Conservation (phyloP, 768 basidiomycete genomes). For the Termitomyces titanicus region DNA sequence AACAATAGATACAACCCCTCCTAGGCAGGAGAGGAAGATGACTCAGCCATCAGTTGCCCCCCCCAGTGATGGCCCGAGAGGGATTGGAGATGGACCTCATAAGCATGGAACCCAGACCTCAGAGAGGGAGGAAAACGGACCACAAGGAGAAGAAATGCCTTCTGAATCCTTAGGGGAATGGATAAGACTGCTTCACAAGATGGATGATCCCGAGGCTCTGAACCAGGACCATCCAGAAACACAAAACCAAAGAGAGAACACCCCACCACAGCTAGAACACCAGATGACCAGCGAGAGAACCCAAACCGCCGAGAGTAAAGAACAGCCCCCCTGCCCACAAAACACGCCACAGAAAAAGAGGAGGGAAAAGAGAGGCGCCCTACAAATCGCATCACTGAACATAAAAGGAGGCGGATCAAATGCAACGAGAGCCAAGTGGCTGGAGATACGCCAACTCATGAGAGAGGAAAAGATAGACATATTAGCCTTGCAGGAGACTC, state of each 20-base stretch:
- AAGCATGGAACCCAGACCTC: neutral
- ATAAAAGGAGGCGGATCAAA: neutral
- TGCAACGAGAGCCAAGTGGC: slow-evolving; percentile 22
- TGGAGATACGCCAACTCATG: slow-evolving; percentile 26
- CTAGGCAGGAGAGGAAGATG: neutral
- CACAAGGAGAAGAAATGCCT: neutral
- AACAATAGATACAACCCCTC: neutral
- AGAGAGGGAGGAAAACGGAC: too few relatives aligned
- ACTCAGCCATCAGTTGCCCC: neutral
- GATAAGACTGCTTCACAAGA: too few relatives aligned
- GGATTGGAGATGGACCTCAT: neutral
- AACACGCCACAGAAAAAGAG: neutral
- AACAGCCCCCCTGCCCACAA: too few relatives aligned
- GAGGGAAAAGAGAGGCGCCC: neutral
- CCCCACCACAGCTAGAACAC: neutral
- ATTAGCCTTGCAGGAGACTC: slow-evolving; percentile 27
- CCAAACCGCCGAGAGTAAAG: too few relatives aligned
- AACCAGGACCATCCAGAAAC: too few relatives aligned
- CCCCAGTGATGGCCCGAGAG: neutral
- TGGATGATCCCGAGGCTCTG: too few relatives aligned
- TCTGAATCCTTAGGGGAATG: too few relatives aligned
- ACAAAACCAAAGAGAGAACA: too few relatives aligned
- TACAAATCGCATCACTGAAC: neutral
- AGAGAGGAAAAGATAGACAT: slow-evolving; percentile 22
- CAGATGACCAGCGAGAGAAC: too few relatives aligned